Evolutionary conservation across 768 basidiomycete species (phyloP).

Genomic region (Fistulinella prunicolor): DNA sequence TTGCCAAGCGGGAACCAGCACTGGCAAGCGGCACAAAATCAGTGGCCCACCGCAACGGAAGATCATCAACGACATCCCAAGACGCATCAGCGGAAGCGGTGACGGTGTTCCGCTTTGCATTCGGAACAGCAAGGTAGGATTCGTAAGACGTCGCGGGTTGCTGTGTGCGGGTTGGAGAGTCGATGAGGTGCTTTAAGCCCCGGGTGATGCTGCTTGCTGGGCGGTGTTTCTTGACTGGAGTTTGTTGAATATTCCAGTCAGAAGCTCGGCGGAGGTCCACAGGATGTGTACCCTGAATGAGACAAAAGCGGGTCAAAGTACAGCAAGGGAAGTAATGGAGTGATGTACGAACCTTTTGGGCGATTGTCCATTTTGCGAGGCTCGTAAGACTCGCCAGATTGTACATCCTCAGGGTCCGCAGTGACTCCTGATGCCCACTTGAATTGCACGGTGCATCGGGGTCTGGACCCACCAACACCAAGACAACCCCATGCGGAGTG

Average conservation of each 20-base stretch:
- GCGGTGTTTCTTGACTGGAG: constrained; percentile 45
- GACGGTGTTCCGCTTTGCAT: constrained; percentile 19
- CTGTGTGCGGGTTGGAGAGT: constrained; percentile 33
- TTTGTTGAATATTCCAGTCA: constrained; percentile 50
- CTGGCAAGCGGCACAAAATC: constrained; percentile 80
- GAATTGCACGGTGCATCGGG: constrained; percentile 39
- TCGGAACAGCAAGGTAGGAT: constrained; percentile 32
- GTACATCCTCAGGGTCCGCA: constrained; percentile 74
- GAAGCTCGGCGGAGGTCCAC: constrained; percentile 55
- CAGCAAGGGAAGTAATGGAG: background rate
- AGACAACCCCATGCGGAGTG: constrained; percentile 68
- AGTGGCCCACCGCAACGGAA: constrained; percentile 82
- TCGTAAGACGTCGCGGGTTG: constrained; percentile 27
- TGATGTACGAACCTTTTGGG: constrained; percentile 52
- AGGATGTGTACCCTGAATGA: constrained; percentile 52
- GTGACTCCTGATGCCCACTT: constrained; percentile 47
- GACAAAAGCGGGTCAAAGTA: constrained; percentile 2
- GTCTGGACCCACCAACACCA: constrained; percentile 70
- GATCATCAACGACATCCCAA: constrained; percentile 73
- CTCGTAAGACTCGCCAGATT: constrained; percentile 72
- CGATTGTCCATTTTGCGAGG: constrained; percentile 69
- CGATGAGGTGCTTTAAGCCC: constrained; percentile 58
- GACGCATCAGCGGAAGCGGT: constrained; percentile 45
- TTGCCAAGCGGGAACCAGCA: constrained; percentile 59
- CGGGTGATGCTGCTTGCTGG: constrained; percentile 58